Conservation (phyloP, 768 basidiomycete species). For the Tulasnella sp. region DNA sequence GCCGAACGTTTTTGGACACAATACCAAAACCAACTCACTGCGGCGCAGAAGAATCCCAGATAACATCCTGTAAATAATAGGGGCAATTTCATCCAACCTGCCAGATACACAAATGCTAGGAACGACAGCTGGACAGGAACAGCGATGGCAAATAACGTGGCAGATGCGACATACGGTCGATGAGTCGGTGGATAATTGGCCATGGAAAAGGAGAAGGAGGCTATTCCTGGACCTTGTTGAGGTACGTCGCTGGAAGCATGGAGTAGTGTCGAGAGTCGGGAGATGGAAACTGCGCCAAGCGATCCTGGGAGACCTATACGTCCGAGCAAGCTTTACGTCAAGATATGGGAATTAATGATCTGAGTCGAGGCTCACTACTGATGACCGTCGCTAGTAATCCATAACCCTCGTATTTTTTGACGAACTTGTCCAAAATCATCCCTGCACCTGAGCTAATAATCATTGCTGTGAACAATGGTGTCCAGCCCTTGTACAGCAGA, state of each 20-base stretch:
- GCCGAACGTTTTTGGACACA: conserved; percentile 53
- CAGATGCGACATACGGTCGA: conserved; percentile 39
- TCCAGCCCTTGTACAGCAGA: conserved; percentile 79
- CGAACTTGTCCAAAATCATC: conserved; percentile 83
- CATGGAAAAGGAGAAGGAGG: not conserved
- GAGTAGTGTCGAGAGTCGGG: conserved; percentile 78
- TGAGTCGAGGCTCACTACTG: conserved; percentile 44
- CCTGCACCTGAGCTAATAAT: conserved; percentile 78
- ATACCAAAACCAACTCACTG: conserved; percentile 42
- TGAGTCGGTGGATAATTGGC: conserved; percentile 12
- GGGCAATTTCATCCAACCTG: conserved; percentile 73
- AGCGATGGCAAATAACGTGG: conserved; percentile 60
- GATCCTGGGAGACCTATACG: conserved; percentile 71
- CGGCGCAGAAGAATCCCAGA: conserved; percentile 59
- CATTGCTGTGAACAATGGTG: conserved; percentile 85
- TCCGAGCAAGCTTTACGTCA: not conserved
- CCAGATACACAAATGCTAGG: conserved; percentile 46
- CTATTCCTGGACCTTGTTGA: not conserved
- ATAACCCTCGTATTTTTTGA: conserved; percentile 77
- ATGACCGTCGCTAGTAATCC: conserved; percentile 81
- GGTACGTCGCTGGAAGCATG: conserved; percentile 38
- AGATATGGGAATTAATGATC: not conserved
- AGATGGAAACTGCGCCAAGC: conserved; percentile 84
- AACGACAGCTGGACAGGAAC: conserved; percentile 75
- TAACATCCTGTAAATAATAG: conserved; percentile 58